phyloP scores from a whole-genome alignment of 768 basidiomycete species.

The Psilocybe subaeruginosa region DNA sequence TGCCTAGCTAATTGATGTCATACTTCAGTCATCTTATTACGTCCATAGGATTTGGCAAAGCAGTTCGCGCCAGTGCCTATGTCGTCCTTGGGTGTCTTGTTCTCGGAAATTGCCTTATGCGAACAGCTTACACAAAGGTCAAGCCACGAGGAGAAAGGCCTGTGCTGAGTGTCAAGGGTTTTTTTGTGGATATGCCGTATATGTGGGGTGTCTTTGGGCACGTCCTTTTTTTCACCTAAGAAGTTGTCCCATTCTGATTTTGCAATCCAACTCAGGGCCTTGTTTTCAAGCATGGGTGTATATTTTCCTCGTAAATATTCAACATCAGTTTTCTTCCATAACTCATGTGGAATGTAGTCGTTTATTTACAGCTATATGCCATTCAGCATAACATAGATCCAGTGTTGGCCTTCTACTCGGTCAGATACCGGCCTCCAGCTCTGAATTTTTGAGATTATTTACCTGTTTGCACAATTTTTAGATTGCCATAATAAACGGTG shows the following conservation, averaged over 20 bases:
- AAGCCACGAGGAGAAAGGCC: neutral
- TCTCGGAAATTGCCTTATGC: conserved; percentile 27
- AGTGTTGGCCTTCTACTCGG: too few species aligned
- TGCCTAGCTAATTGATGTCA: neutral
- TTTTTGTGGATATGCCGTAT: conserved; percentile 32
- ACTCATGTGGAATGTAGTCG: too few species aligned
- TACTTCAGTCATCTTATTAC: conserved; percentile 25
- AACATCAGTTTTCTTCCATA: too few species aligned
- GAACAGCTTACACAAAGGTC: conserved; percentile 12
- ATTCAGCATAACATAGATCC: too few species aligned
- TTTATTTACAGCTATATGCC: too few species aligned
- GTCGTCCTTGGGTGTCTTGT: conserved; percentile 27
- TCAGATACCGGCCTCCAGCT: too few species aligned
- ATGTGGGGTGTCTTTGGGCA: neutral
- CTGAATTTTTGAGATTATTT: too few species aligned
- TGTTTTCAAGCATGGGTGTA: too few species aligned
- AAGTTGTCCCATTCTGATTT: too few species aligned
- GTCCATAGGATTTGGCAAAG: conserved; percentile 25
- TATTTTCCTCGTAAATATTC: too few species aligned
- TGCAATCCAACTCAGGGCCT: too few species aligned
- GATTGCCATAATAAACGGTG: conserved; percentile 3
- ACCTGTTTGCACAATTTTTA: neutral
- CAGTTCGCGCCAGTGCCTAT: conserved; percentile 28
- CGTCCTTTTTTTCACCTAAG: too few species aligned
- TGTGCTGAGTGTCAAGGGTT: conserved; percentile 22